phyloP scores from a whole-genome alignment of 2,329 filamentous ascomycete species.

The Aureobasidium uvarum region DNA sequence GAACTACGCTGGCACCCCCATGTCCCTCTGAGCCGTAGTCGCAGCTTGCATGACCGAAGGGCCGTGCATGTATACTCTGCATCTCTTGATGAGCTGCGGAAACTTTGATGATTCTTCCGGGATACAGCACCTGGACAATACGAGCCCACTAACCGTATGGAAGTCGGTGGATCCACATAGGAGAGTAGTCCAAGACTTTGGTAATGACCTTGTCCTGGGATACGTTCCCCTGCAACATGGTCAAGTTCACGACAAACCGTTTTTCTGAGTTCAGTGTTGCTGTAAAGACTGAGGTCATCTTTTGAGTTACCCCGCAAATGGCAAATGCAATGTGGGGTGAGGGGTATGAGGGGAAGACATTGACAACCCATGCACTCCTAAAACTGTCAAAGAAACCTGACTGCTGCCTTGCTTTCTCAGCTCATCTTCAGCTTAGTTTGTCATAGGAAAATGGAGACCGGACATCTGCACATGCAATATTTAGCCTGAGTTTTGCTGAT shows the following conservation, averaged over 20 bases:
- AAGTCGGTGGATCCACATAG: no score
- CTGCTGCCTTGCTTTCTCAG: not conserved
- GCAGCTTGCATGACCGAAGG: not conserved
- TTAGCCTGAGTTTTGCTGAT: conserved; percentile 8
- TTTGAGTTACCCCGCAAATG: not conserved
- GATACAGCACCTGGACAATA: not conserved
- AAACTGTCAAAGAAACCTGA: not conserved
- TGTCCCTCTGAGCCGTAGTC: not conserved
- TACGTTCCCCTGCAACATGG: not conserved
- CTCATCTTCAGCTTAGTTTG: not conserved
- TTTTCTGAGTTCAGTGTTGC: no score
- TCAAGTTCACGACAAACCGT: not conserved
- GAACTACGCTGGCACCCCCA: not conserved
- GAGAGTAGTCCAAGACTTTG: no score
- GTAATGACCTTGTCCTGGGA: not conserved
- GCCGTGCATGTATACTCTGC: conserved; percentile 8
- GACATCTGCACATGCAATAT: not conserved
- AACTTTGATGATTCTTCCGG: not conserved
- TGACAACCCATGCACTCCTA: not conserved
- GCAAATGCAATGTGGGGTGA: not conserved
- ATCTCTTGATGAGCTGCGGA: not conserved
- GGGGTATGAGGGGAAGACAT: not conserved
- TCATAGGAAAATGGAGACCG: not conserved
- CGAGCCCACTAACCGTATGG: not conserved
- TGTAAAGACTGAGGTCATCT: no score